Percentiles rank a stretch among this genome's conserved stretches.
phyloP scores from a whole-genome alignment of 2,329 filamentous ascomycete species.

The Alternaria burnsii region DNA sequence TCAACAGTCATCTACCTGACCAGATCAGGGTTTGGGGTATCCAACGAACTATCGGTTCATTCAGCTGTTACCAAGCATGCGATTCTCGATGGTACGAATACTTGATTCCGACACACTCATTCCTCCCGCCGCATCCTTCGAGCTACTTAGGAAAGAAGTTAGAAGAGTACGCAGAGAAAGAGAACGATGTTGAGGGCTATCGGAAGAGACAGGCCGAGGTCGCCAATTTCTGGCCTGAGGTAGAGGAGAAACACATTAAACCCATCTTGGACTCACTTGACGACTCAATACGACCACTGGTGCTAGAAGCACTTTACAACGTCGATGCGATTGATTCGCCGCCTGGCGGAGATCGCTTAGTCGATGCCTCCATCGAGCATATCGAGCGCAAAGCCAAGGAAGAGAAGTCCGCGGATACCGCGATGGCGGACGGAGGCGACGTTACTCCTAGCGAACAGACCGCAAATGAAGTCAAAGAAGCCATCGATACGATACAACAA shows the following conservation, averaged over 20 bases:
- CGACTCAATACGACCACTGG: constrained; percentile 68
- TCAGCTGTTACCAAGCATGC: constrained; percentile 94
- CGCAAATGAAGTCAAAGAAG: constrained; percentile 32
- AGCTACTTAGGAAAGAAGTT: constrained; percentile 85
- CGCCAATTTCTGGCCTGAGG: constrained; percentile 79
- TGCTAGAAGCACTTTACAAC: constrained; percentile 67
- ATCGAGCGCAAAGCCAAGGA: constrained; percentile 25
- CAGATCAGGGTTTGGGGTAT: constrained; percentile 98
- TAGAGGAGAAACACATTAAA: constrained; percentile 82
- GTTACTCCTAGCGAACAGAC: constrained; percentile 11
- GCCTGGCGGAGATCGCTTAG: constrained; percentile 41
- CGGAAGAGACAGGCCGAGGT: constrained; percentile 78
- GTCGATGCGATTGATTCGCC: constrained; percentile 44
- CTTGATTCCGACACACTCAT: constrained; percentile 89
- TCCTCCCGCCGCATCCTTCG: constrained; percentile 89
- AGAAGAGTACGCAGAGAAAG: constrained; percentile 77
- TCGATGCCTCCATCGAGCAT: constrained; percentile 37
- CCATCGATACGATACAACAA: constrained; percentile 37
- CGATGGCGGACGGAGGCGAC: constrained; percentile 17
- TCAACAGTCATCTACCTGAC: constrained; percentile 82
- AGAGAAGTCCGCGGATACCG: constrained; percentile 16
- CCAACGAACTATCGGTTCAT: constrained; percentile 85
- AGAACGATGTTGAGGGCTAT: constrained; percentile 74
- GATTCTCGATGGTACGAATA: constrained; percentile 98
- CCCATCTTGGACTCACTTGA: constrained; percentile 69